Evolutionary conservation across 192 early-diverging fungal genomes (phyloP), one percentile per base, ranked within the genome.

Genomic region (Borealophlyctis nickersoniae): DNA sequence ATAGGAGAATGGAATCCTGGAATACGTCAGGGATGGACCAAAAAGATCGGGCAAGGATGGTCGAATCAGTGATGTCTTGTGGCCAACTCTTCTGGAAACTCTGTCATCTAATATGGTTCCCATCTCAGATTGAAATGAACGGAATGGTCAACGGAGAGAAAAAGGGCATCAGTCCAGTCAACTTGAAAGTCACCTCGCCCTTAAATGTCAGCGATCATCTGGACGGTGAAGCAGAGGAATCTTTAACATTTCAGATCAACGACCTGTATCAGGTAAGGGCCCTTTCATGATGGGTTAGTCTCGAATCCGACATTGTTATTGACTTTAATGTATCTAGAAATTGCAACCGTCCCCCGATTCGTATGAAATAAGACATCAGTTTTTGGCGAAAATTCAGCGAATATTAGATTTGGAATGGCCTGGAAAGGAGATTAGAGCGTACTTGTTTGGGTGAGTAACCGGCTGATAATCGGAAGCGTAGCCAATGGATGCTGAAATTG

Each of bases 341-440:
- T 36, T 73, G 24, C 11, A 26, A 13, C 65, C 58, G n/a, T 63
- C 73, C 4, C 13, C 75, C 13, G 74, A 76, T 13, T 58, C 39
- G 23, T 45, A 58, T 14, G 16, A 63, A 30, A 28, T 51, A 9
- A 80, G 91, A 56, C 74, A 73, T 24, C 56, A 76, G 36, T 87
- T 95, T 71, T 82, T 93, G 26, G 72, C 80, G 13, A 96, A 96
- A 72, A 85, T 98, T 58, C 86, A 94, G 28, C 63, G 70, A 3
- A 86, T 98, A 11, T 63, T 98, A 65, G 78, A 86, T 26, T 56
- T 45, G 4, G 93, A 95, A 79, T 98, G 88, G 83, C 95, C 92
- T 4, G 84, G 77, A 53, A 78, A 80, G 56, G 79, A 89, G 33
- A 85, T 95, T 34, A 80, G 79, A 33, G 89, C 85, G 2, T 87